A percentile compares a stretch with the other conserved stretches of the same genome.
Evolutionary conservation across 2,329 filamentous ascomycete species (phyloP).

Genomic region (Penicillium sp.): DNA sequence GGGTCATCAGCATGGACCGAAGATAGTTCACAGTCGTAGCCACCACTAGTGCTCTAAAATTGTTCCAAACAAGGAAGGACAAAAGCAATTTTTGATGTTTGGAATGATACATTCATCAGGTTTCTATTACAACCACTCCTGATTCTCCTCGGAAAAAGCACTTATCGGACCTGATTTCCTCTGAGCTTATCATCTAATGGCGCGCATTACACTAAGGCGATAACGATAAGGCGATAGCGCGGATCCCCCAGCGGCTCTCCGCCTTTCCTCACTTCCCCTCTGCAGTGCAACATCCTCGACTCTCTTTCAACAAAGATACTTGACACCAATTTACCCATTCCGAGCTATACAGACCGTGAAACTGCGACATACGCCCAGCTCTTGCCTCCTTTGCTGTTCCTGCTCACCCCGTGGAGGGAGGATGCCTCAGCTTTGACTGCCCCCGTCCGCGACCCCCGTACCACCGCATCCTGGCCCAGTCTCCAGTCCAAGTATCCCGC

Average conservation of each 20-base stretch:
- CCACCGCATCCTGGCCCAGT: constrained; percentile 12
- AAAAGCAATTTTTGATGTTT: neutral
- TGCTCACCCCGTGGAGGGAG: neutral
- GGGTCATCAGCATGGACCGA: constrained; percentile 20
- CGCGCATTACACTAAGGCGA: neutral
- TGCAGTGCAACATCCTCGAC: constrained; percentile 2
- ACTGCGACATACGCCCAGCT: neutral
- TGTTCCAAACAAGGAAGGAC: too few species aligned
- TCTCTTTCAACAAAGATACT: neutral
- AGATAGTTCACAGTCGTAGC: constrained; percentile 1
- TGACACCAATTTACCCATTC: neutral
- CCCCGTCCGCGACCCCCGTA: constrained; percentile 14
- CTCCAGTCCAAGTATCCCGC: constrained; percentile 12
- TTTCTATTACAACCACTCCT: too few species aligned
- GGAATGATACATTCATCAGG: neutral
- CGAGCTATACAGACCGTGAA: neutral
- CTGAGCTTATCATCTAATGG: neutral
- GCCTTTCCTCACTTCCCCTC: constrained; percentile 2
- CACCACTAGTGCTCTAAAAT: constrained; percentile 1
- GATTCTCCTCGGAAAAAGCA: neutral
- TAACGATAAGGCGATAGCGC: constrained; percentile 5
- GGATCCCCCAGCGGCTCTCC: constrained; percentile 1
- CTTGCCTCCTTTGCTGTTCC: neutral
- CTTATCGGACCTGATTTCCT: neutral
- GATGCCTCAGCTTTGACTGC: constrained; percentile 12